phyloP scores from a whole-genome alignment of 139 green algal genomes.

The Coccomyxa sp. region DNA sequence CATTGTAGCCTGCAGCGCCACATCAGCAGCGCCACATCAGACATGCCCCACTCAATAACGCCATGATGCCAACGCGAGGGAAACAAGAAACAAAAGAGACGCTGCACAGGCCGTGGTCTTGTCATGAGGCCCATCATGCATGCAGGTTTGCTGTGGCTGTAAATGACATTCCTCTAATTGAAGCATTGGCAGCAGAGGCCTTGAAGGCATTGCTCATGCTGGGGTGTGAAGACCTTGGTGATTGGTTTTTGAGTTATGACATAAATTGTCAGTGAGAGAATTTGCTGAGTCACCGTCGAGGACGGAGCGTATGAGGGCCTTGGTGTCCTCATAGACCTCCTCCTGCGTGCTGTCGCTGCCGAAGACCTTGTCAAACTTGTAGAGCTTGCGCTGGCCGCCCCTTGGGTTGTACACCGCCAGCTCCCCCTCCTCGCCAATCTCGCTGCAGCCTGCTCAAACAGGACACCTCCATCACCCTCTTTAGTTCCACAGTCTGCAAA shows the following conservation, averaged over 20 bases:
- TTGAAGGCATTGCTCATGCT: too few species aligned
- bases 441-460: conserved; percentile 4
- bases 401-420: conserved; percentile 26
- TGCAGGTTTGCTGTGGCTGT: too few species aligned
- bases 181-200: too few species aligned
- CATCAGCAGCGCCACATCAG: neutral
- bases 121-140: too few species aligned
- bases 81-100: too few species aligned
- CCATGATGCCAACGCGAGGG: too few species aligned
- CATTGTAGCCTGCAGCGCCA: conserved; percentile 72
- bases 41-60: neutral
- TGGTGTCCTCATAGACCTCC: conserved; percentile 80
- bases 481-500: neutral
- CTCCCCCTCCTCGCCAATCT: conserved; percentile 21
- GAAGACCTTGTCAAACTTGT: conserved; percentile 80
- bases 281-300: conserved; percentile 64
- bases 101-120: too few species aligned
- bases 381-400: conserved; percentile 19
- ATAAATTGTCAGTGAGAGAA: too few species aligned
- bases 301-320: conserved; percentile 80
- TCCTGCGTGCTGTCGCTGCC: conserved; percentile 57
- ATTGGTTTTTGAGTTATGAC: too few species aligned
- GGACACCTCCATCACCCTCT: neutral
- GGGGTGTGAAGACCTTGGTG: too few species aligned
- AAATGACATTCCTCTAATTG: too few species aligned